Evolutionary conservation across 2,329 filamentous ascomycete species (phyloP).

Genomic region (Esteya vermicola): DNA sequence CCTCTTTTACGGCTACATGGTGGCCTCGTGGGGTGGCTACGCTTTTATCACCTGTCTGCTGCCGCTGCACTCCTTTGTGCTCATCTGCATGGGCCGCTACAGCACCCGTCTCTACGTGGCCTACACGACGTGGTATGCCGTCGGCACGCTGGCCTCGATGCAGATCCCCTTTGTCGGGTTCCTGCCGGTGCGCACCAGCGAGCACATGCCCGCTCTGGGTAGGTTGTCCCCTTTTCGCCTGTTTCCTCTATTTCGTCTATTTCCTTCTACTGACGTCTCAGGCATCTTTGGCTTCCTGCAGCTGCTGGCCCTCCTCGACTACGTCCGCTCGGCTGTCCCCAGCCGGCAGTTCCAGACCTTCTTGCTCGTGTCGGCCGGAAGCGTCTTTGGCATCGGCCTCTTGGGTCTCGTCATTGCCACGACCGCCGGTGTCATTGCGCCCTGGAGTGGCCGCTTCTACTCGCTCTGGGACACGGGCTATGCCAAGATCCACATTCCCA

Average conservation of each 20-base stretch:
- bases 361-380: slow-evolving; percentile 59
- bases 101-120: slow-evolving; percentile 89
- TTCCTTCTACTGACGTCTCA: slow-evolving; percentile 17
- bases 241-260: no score
- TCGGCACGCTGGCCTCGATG: slow-evolving; percentile 95
- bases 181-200: slow-evolving; percentile 87
- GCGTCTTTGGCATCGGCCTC: slow-evolving; percentile 63
- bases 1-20: slow-evolving; percentile 99
- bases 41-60: slow-evolving; percentile 98
- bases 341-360: slow-evolving; percentile 91
- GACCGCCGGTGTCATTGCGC: slow-evolving; percentile 80
- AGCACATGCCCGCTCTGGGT: slow-evolving; percentile 97
- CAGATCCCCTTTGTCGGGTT: slow-evolving; percentile 99
- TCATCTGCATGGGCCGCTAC: slow-evolving; percentile 94
- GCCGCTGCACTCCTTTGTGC: slow-evolving; percentile 82
- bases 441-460: slow-evolving; percentile 98
- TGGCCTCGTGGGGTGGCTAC: slow-evolving; percentile 98
- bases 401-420: slow-evolving; percentile 69
- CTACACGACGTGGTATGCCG: slow-evolving; percentile 95
- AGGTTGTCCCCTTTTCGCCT: slow-evolving; percentile 18
- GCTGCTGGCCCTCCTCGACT: slow-evolving; percentile 83
- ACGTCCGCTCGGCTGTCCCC: slow-evolving; percentile 73
- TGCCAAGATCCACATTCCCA: slow-evolving; percentile 97
- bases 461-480: slow-evolving; percentile 98
- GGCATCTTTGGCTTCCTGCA: slow-evolving; percentile 94